phyloP scores from a whole-genome alignment of 2,329 filamentous ascomycete genomes.

The Aureobasidium lini region DNA sequence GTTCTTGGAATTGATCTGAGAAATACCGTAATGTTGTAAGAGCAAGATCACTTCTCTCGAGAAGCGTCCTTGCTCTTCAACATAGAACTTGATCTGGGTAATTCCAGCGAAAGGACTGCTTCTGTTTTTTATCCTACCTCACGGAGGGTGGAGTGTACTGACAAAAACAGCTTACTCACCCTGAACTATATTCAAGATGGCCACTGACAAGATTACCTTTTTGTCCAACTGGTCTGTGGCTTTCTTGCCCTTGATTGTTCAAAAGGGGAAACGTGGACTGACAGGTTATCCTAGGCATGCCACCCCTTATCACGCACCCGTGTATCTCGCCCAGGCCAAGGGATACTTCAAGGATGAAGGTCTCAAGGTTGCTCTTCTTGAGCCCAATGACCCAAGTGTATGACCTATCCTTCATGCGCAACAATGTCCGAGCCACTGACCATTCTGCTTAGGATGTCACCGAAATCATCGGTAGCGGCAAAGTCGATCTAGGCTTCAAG shows the following conservation, averaged over 20 bases:
- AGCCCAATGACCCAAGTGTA: slow-evolving; percentile 70
- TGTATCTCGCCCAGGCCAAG: slow-evolving; percentile 69
- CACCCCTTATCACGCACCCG: slow-evolving; percentile 70
- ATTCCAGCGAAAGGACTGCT: slow-evolving; percentile 85
- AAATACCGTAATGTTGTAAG: slow-evolving; percentile 4
- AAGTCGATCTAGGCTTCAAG: slow-evolving; percentile 73
- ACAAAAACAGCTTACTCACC: slow-evolving; percentile 37
- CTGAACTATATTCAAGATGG: slow-evolving; percentile 55
- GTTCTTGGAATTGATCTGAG: not conserved
- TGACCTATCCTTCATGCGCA: slow-evolving; percentile 16
- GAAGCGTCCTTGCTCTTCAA: slow-evolving; percentile 60
- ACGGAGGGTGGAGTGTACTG: slow-evolving; percentile 34
- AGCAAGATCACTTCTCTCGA: slow-evolving; percentile 47
- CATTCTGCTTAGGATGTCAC: slow-evolving; percentile 55
- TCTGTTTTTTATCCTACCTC: slow-evolving; percentile 45
- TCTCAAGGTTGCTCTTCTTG: slow-evolving; percentile 68
- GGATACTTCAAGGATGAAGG: slow-evolving; percentile 69
- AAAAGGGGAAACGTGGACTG: slow-evolving; percentile 5
- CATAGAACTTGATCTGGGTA: slow-evolving; percentile 74
- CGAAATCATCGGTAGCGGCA: slow-evolving; percentile 69
- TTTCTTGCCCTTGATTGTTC: not conserved
- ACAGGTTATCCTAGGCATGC: slow-evolving; percentile 55
- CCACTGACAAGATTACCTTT: slow-evolving; percentile 79
- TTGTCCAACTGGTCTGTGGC: slow-evolving; percentile 67
- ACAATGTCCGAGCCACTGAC: not conserved